Conservation (phyloP, 2,329 filamentous ascomycete species). For the Pseudopithomyces chartarum region DNA sequence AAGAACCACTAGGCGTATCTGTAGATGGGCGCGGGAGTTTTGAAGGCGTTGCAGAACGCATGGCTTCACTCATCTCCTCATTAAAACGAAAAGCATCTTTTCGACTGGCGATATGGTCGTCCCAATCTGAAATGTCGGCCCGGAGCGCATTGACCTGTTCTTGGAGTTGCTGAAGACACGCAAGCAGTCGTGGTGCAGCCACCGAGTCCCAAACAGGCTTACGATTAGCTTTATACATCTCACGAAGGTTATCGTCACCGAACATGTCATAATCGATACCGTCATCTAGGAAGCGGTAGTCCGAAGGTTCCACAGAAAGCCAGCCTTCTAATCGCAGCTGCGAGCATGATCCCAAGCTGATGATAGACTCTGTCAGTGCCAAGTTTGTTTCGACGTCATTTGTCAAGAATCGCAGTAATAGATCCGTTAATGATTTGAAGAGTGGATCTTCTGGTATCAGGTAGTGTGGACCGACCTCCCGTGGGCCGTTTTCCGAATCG, state of each 20-base stretch:
- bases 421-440: slow-evolving; percentile 56
- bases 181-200: slow-evolving; percentile 48
- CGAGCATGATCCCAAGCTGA: slow-evolving; percentile 82
- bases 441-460: slow-evolving; percentile 67
- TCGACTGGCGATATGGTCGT: slow-evolving; percentile 54
- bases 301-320: slow-evolving; percentile 73
- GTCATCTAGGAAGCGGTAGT: slow-evolving; percentile 42
- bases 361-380: slow-evolving; percentile 79
- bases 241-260: slow-evolving; percentile 34
- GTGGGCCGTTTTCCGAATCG: slow-evolving; percentile 54
- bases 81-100: slow-evolving; percentile 56
- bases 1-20: slow-evolving; percentile 35
- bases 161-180: slow-evolving; percentile 48
- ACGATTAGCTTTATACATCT: slow-evolving; percentile 42
- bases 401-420: slow-evolving; percentile 80
- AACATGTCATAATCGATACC: slow-evolving; percentile 28
- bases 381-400: slow-evolving; percentile 93
- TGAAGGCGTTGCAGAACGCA: slow-evolving; percentile 35
- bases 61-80: slow-evolving; percentile 50
- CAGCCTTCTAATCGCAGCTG: slow-evolving; percentile 88
- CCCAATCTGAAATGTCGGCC: slow-evolving; percentile 51
- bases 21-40: slow-evolving; percentile 29
- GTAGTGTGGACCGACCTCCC: slow-evolving; percentile 65
- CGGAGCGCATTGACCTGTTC: slow-evolving; percentile 51
- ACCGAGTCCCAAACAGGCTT: slow-evolving; percentile 44